A percentile compares a stretch with the other conserved stretches of the same genome.
These are phyloP conservation scores for Phytopythium aichiense DNA, from an alignment of 352 stramenopile genomes.

Conservation along the genomic window DNA sequence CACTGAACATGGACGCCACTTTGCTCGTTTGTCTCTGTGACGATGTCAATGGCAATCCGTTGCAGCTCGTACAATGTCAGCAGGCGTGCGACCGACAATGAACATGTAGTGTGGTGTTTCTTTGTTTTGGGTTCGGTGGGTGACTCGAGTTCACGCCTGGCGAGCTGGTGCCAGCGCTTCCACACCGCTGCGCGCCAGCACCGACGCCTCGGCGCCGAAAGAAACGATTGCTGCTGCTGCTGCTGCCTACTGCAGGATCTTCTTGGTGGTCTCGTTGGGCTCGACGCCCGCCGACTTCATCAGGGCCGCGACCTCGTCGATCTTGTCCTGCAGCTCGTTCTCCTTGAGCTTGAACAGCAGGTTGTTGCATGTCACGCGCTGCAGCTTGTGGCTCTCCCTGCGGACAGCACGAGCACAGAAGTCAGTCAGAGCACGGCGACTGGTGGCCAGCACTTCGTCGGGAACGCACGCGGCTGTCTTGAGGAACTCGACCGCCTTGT, in stretches of 20 bases:
- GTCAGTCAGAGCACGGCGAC: neutral
- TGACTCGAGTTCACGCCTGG: neutral
- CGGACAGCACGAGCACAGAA: neutral
- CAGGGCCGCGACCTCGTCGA: conserved; percentile 67
- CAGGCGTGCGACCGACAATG: no score
- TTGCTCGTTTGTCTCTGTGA: no score
- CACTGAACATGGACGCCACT: no score
- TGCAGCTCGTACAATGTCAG: no score
- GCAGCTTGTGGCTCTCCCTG: conserved; percentile 67
- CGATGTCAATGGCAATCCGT: no score
- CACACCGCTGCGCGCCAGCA: neutral
- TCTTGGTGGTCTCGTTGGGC: conserved; percentile 81
- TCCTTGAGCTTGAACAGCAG: conserved; percentile 85
- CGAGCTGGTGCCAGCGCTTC: neutral
- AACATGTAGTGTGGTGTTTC: neutral
- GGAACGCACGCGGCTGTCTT: conserved; percentile 71
- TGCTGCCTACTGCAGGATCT: conserved; percentile 61
- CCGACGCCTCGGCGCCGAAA: neutral
- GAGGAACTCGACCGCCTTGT: conserved; percentile 64
- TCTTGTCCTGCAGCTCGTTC: conserved; percentile 72
- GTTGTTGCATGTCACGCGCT: conserved; percentile 87
- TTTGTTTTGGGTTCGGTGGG: neutral
- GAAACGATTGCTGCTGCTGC: neutral
- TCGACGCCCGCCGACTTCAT: conserved; percentile 78
- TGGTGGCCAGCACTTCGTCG: neutral